phyloP scores from a whole-genome alignment of 2,329 filamentous ascomycete genomes.

The Ascochyta lentis region DNA sequence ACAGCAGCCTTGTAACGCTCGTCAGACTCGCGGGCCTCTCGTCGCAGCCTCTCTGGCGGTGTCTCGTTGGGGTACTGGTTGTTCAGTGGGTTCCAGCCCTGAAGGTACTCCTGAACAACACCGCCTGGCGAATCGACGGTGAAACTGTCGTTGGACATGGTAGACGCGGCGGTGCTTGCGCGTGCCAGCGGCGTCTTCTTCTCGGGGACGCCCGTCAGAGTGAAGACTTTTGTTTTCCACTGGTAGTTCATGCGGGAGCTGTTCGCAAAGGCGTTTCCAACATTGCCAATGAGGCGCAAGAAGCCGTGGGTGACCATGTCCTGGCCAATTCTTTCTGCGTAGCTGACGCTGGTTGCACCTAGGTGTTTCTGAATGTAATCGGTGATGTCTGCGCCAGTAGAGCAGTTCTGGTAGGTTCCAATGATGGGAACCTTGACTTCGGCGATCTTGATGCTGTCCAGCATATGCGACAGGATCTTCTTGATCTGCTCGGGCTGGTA shows the following conservation, averaged over 20 bases:
- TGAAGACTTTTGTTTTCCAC: conserved; percentile 92
- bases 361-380: conserved; percentile 93
- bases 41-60: conserved; percentile 80
- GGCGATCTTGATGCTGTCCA: conserved; percentile 83
- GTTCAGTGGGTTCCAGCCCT: conserved; percentile 92
- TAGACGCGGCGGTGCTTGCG: conserved; percentile 71
- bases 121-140: conserved; percentile 81
- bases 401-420: conserved; percentile 93
- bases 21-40: conserved; percentile 89
- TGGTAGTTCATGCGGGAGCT: conserved; percentile 98
- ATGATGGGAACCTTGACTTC: conserved; percentile 96
- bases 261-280: conserved; percentile 95
- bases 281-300: conserved; percentile 87
- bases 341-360: conserved; percentile 81
- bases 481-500: conserved; percentile 88
- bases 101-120: conserved; percentile 85
- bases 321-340: conserved; percentile 93
- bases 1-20: conserved; percentile 91
- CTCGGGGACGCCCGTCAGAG: conserved; percentile 84
- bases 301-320: conserved; percentile 88
- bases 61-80: conserved; percentile 93
- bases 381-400: conserved; percentile 88
- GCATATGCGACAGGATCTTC: conserved; percentile 84
- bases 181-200: conserved; percentile 78
- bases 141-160: conserved; percentile 51